Evolutionary conservation across 495 filamentous ascomycete genomes (phyloP).

Genomic region (Trichoderma virens): DNA sequence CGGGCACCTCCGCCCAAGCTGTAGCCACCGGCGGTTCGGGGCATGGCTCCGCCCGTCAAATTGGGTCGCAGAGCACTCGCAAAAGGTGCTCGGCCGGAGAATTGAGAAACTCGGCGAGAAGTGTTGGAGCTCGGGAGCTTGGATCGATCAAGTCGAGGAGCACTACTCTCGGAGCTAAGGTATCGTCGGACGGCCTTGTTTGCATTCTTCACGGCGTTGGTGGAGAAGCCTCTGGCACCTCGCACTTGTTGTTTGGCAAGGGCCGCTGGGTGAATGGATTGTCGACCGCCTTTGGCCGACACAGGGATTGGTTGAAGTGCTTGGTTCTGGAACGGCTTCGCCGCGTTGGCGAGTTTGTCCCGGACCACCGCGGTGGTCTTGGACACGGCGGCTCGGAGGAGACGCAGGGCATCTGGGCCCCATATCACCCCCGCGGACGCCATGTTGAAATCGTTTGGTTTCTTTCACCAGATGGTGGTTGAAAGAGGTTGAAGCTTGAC

Average conservation of each 20-base stretch:
- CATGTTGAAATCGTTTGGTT: conserved; percentile 41
- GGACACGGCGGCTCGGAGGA: conserved; percentile 58
- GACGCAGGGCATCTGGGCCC: conserved; percentile 62
- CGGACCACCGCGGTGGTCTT: conserved; percentile 56
- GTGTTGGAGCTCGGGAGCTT: conserved; percentile 59
- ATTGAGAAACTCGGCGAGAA: conserved; percentile 54
- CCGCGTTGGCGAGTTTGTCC: conserved; percentile 49
- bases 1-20: conserved; percentile 61
- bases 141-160: conserved; percentile 44
- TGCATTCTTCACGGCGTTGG: conserved; percentile 44
- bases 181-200: conserved; percentile 52
- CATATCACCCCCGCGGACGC: conserved; percentile 59
- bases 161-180: conserved; percentile 42
- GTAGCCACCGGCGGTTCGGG: conserved; percentile 83
- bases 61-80: conserved; percentile 87
- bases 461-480: neutral
- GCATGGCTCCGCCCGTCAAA: conserved; percentile 78
- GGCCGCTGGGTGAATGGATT: conserved; percentile 66
- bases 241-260: conserved; percentile 64
- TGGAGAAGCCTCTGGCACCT: conserved; percentile 61
- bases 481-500: conserved; percentile 1
- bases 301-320: conserved; percentile 23
- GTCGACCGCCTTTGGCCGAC: conserved; percentile 41
- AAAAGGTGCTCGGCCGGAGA: conserved; percentile 74
- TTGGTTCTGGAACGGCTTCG: conserved; percentile 43